These are phyloP conservation scores for Ricinus communis DNA, from an alignment of 345 rosid genomes.

Conservation along the genomic window DNA sequence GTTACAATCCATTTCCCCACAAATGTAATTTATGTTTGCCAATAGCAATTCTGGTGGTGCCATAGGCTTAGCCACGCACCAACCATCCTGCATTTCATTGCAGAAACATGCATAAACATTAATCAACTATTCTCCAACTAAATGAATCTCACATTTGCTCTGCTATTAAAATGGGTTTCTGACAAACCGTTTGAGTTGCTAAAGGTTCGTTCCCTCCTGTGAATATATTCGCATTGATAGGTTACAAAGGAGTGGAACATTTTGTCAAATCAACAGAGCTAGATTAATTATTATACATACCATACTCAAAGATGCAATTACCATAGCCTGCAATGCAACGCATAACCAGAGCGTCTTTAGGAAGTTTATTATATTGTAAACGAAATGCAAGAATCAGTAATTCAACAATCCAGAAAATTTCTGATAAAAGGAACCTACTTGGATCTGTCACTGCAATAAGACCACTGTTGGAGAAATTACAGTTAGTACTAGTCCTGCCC, in stretches of 20 bases:
- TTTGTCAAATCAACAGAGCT: too few species aligned
- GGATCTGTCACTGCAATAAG: conserved; percentile 17
- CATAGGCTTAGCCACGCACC: conserved; percentile 24
- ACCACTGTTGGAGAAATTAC: conserved; percentile 19
- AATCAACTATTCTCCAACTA: neutral
- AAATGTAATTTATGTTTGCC: conserved; percentile 11
- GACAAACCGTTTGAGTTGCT: too few species aligned
- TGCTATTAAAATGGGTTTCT: too few species aligned
- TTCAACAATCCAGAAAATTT: neutral
- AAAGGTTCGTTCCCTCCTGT: neutral
- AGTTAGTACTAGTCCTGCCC: conserved; percentile 5
- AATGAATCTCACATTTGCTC: neutral
- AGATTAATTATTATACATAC: neutral
- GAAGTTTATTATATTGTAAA: too few species aligned
- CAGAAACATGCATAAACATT: too few species aligned
- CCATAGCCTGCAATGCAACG: neutral
- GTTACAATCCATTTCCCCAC: conserved; percentile 3
- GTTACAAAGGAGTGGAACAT: too few species aligned
- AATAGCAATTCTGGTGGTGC: neutral
- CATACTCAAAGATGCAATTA: neutral
- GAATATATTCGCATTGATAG: neutral
- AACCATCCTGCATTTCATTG: conserved; percentile 18
- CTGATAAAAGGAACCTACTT: conserved; percentile 2
- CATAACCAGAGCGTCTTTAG: neutral
- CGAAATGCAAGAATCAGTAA: neutral